A percentile compares a stretch with the other conserved stretches of the same genome.
Conservation (phyloP, 257 asterid genomes). For the Fraxinus excelsior region DNA sequence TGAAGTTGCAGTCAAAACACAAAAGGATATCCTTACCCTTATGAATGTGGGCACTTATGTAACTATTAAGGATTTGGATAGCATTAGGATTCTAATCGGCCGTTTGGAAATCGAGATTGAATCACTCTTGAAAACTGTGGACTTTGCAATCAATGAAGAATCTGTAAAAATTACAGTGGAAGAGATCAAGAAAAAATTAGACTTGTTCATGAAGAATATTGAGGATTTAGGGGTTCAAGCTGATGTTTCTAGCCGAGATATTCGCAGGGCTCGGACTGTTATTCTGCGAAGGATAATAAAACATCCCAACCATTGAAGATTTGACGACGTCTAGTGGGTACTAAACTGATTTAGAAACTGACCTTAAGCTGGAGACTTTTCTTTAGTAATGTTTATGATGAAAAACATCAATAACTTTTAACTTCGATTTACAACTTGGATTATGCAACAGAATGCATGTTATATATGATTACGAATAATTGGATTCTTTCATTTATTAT, state of each 20-base stretch:
- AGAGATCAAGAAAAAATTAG: conserved; percentile 73
- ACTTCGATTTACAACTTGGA: neutral
- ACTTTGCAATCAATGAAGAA: conserved; percentile 54
- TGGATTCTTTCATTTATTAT: conserved; percentile 9
- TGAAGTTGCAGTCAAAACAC: conserved; percentile 79
- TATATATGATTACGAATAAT: neutral
- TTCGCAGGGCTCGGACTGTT: conserved; percentile 92
- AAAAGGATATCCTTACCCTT: conserved; percentile 66
- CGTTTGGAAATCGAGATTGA: conserved; percentile 72
- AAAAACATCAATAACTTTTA: neutral
- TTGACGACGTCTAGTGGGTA: neutral
- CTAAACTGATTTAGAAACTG: neutral
- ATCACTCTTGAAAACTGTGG: conserved; percentile 51
- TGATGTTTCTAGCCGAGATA: conserved; percentile 84
- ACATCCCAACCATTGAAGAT: conserved; percentile 60
- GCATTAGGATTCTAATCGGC: conserved; percentile 62
- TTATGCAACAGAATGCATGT: neutral
- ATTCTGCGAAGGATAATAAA: conserved; percentile 84
- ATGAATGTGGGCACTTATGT: conserved; percentile 82
- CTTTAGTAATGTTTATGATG: neutral
- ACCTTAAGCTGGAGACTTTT: conserved; percentile 10
- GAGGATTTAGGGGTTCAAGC: conserved; percentile 87
- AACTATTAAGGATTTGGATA: conserved; percentile 82
- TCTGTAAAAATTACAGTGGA: conserved; percentile 63
- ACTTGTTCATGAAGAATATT: conserved; percentile 65